Percentiles rank a stretch among this genome's conserved stretches.
Evolutionary conservation across 73 alveolate genomes (phyloP).

Genomic region (Paramecium pentaurelia): DNA sequence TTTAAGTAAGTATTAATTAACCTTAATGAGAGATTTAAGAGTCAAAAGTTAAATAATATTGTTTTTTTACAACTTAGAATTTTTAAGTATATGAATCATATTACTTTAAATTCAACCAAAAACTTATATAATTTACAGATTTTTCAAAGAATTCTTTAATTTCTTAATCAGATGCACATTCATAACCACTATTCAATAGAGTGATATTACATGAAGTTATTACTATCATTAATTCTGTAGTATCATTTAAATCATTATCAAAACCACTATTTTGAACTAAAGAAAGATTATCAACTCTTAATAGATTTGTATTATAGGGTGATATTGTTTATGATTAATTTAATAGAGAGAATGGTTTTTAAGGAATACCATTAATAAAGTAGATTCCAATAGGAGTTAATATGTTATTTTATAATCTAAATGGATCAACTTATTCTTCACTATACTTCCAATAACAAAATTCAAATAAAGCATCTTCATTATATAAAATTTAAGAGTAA

Average conservation of each 20-base stretch:
- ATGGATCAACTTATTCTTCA: neutral
- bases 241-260: neutral
- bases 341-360: neutral
- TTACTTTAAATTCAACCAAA: neutral
- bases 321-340: neutral
- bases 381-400: neutral
- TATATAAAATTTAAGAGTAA: neutral
- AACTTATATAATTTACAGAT: neutral
- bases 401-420: neutral
- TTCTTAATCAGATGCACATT: neutral
- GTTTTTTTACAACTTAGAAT: neutral
- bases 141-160: neutral
- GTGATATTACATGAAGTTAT: neutral
- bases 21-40: neutral
- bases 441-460: constrained; percentile 25
- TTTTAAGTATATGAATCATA: neutral
- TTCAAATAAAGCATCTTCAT: neutral
- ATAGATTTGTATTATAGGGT: neutral
- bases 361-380: neutral
- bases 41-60: neutral
- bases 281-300: neutral
- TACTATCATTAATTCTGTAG: neutral
- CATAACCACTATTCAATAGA: neutral
- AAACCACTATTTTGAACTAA: neutral
- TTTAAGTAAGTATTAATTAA: neutral